Conservation (phyloP, 208 protist species). For the Leishmania gerbilli region DNA sequence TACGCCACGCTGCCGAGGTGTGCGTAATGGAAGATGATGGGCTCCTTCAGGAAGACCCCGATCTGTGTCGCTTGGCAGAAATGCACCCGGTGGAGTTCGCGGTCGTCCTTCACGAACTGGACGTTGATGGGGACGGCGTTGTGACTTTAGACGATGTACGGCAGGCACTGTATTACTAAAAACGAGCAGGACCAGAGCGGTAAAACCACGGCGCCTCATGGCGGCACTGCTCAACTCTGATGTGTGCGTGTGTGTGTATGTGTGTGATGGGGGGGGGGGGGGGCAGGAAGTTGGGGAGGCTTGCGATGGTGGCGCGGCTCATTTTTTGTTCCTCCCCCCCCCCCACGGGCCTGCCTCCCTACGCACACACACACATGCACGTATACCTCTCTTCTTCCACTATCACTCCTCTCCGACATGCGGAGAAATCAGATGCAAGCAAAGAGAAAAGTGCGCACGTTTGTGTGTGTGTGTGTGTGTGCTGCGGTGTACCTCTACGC, state of each 20-base stretch:
- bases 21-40: slow-evolving; percentile 39
- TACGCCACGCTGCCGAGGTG: slow-evolving; percentile 37
- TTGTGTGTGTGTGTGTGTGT: too few relatives aligned
- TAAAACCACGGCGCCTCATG: neutral
- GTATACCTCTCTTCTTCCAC: neutral
- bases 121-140: slow-evolving; percentile 68
- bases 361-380: neutral
- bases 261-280: neutral
- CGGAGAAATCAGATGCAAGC: neutral
- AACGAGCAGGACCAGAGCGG: neutral
- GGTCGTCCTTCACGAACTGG: slow-evolving; percentile 53
- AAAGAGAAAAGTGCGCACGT: neutral
- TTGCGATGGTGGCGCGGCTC: neutral
- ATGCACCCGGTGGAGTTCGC: slow-evolving; percentile 65
- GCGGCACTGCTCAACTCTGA: neutral
- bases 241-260: neutral
- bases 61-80: slow-evolving; percentile 40
- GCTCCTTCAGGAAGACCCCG: slow-evolving; percentile 39
- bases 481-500: neutral
- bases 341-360: neutral
- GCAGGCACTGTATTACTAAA: slow-evolving; percentile 36
- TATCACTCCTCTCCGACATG: neutral
- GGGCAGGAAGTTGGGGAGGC: neutral
- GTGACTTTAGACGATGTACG: slow-evolving; percentile 61
- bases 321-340: neutral